A percentile compares a stretch with the other conserved stretches of the same genome.
Evolutionary conservation across 495 filamentous ascomycete species (phyloP).

Genomic region (Hypoxylon cercidicola): DNA sequence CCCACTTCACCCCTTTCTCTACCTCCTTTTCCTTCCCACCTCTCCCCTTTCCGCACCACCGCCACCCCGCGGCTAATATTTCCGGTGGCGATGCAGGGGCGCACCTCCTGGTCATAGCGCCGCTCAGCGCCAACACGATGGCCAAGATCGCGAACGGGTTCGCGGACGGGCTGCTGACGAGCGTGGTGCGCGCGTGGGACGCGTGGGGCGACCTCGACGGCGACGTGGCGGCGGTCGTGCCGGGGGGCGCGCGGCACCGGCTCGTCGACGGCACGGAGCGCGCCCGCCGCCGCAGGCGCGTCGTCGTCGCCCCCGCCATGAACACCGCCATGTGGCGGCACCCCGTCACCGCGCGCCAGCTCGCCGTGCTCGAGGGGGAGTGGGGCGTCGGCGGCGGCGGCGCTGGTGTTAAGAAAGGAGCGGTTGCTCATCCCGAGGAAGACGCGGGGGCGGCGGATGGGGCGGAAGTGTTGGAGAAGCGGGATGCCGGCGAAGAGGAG

Average conservation of each 20-base stretch:
- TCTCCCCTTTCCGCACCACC: too few species aligned
- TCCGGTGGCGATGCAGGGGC: conserved; percentile 68
- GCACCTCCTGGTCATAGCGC: conserved; percentile 81
- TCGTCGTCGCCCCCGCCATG: conserved; percentile 64
- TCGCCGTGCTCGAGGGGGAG: conserved; percentile 74
- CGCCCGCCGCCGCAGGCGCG: conserved; percentile 56
- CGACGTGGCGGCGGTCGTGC: not conserved
- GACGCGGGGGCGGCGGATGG: conserved; percentile 40
- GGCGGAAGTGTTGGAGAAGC: conserved; percentile 54
- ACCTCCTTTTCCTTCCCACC: not conserved
- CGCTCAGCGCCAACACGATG: conserved; percentile 80
- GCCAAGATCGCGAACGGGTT: conserved; percentile 79
- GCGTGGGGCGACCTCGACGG: conserved; percentile 69
- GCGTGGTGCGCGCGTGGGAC: conserved; percentile 90
- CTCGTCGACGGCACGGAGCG: conserved; percentile 6
- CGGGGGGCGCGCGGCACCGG: too few species aligned
- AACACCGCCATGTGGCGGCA: conserved; percentile 76
- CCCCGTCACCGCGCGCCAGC: conserved; percentile 78
- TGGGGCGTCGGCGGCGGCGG: conserved; percentile 64
- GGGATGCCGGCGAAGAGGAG: conserved; percentile 57
- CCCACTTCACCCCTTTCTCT: too few species aligned
- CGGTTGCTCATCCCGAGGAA: too few species aligned
- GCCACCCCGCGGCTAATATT: too few species aligned
- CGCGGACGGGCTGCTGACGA: conserved; percentile 73
- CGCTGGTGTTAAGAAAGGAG: conserved; percentile 54